Evolutionary conservation across 129 eudicot genomes (phyloP).

Genomic region (Flaveria bidentis): DNA sequence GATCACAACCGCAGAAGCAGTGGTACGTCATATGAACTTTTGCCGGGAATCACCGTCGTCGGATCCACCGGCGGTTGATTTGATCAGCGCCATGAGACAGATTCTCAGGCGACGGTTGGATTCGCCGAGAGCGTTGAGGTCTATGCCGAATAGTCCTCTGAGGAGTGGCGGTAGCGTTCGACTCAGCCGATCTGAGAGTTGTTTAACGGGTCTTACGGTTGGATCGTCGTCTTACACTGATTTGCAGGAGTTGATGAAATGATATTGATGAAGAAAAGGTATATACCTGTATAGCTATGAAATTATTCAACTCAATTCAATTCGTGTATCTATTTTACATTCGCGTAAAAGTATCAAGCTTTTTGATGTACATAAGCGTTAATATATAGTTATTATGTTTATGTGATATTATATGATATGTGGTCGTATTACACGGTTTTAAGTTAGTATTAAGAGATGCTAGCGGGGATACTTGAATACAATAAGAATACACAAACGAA

Average conservation of each 20-base stretch:
- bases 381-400: no score
- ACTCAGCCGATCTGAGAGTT: conserved; percentile 26
- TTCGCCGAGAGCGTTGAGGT: conserved; percentile 44
- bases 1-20: conserved; percentile 60
- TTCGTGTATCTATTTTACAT: neutral
- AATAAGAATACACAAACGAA: neutral
- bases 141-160: conserved; percentile 35
- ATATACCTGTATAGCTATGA: neutral
- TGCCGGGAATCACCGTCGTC: conserved; percentile 45
- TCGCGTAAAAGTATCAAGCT: neutral
- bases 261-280: neutral
- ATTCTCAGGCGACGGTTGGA: conserved; percentile 67
- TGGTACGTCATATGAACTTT: conserved; percentile 57
- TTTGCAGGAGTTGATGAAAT: conserved; percentile 26
- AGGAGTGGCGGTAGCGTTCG: conserved; percentile 5
- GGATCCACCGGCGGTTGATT: conserved; percentile 42
- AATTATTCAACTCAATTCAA: neutral
- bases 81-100: conserved; percentile 63
- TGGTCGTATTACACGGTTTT: neutral
- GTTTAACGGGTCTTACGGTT: conserved; percentile 9
- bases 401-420: no score
- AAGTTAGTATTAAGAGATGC: no score
- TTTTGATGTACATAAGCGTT: no score
- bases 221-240: conserved; percentile 16
- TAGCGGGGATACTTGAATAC: neutral